Conservation (phyloP, 2,329 filamentous ascomycete genomes). For the Fusarium ambrosium region DNA sequence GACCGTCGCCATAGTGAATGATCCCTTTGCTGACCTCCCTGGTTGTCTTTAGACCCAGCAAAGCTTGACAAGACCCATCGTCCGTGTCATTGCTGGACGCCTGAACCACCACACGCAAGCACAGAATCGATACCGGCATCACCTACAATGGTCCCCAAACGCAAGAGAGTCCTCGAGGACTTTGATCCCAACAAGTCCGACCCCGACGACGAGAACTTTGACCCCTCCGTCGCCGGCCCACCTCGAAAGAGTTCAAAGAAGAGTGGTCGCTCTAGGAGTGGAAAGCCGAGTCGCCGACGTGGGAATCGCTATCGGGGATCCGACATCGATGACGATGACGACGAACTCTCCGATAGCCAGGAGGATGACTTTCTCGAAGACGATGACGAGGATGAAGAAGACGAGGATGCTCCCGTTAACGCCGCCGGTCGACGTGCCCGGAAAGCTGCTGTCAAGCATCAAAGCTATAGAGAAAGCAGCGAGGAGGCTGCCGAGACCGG, state of each 20-base stretch:
- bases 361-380: slow-evolving; percentile 64
- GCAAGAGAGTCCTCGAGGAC: slow-evolving; percentile 69
- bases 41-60: slow-evolving; percentile 24
- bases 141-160: slow-evolving; percentile 59
- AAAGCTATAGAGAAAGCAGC: slow-evolving; percentile 63
- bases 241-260: slow-evolving; percentile 60
- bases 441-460: slow-evolving; percentile 60
- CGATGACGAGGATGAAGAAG: slow-evolving; percentile 60
- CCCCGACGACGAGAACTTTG: slow-evolving; percentile 75
- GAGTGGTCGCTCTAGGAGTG: slow-evolving; percentile 55
- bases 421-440: slow-evolving; percentile 64
- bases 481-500: slow-evolving; percentile 56
- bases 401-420: slow-evolving; percentile 59
- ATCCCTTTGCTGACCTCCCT: slow-evolving; percentile 37
- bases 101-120: slow-evolving; percentile 11
- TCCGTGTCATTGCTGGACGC: slow-evolving; percentile 10
- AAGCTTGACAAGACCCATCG: slow-evolving; percentile 27
- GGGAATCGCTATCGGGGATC: slow-evolving; percentile 67
- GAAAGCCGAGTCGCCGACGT: slow-evolving; percentile 53
- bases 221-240: slow-evolving; percentile 62
- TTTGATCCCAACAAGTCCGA: slow-evolving; percentile 78
- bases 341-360: slow-evolving; percentile 67
- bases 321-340: slow-evolving; percentile 71
- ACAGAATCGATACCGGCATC: neutral
- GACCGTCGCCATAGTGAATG: slow-evolving; percentile 11